Conservation (phyloP, 2,329 filamentous ascomycete genomes). For the Trichoderma gracile region DNA sequence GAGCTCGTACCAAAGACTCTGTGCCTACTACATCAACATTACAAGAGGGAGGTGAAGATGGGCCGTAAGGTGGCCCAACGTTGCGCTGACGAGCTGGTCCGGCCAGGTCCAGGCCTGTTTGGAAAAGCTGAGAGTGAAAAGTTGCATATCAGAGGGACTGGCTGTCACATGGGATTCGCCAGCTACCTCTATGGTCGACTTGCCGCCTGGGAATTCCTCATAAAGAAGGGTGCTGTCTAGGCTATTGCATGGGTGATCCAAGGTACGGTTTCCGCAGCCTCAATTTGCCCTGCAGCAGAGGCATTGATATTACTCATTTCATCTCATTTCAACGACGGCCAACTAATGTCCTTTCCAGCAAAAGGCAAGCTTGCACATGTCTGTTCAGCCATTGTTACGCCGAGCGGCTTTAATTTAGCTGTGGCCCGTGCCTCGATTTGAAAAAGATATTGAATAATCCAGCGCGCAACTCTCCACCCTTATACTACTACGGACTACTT, state of each 20-base stretch:
- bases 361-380: slow-evolving; percentile 7
- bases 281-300: not conserved
- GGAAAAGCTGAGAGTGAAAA: not conserved
- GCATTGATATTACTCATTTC: not conserved
- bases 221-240: not conserved
- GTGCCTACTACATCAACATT: not conserved
- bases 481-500: not conserved
- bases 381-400: not conserved
- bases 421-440: slow-evolving; percentile 10
- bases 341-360: not conserved
- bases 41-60: not conserved
- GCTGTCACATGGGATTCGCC: not conserved
- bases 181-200: not conserved
- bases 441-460: not conserved
- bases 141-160: no score
- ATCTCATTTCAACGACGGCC: not conserved
- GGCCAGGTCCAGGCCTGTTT: not conserved
- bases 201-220: not conserved
- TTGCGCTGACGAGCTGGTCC: not conserved
- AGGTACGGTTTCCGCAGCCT: not conserved
- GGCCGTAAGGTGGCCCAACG: not conserved
- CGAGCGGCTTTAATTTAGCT: not conserved
- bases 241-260: not conserved
- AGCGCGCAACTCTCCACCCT: not conserved
- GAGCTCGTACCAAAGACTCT: not conserved